Base-by-base conservation (phyloP, 192 early-diverging fungal genomes). In the Coemansia sp. region DNA sequence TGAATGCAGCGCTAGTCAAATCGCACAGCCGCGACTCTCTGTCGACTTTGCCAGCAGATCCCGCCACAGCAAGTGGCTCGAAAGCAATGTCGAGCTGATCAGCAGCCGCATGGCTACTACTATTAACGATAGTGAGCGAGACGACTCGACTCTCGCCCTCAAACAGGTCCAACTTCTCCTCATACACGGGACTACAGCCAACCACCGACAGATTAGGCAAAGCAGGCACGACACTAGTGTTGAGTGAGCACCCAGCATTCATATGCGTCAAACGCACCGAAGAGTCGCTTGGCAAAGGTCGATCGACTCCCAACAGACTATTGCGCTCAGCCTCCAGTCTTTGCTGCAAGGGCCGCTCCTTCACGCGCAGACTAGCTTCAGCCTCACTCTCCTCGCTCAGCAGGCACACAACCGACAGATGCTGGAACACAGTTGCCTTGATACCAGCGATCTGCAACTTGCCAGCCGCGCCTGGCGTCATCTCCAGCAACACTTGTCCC, bases 101-200 rank as follows among this genome's bases (percentile, higher is more conserved):
- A 0, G 62, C 80, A 14, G 47, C 68, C 4, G 60, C 75, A 21
- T 38, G 3, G 1, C 16, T 11, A 21, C 77, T 74, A 61, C 72
- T 35, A 38, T 77, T 83, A 9, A 66, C 80, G 40, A 83, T 59
- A 19, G 59, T 58, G 1, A 83, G 66, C 6, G 28, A 46, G 1
- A 83, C 63, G 5, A 67, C 33, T 2, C 70, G 67, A 16, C 62
- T 60, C 30, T 83, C 80, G 50, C 80, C 80, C 55, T 83, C 80
- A 52, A 63, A 75, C 52, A 83, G 67, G 30, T 73, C 74, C 63
- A 82, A 40, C 28, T 69, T 71, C 17, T 73, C 73, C 49, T 73
- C 78, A 21, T 40, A 43, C 17, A 59, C 69, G 6, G 66, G 35
- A 37, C 64, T 67, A 37, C 69, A 70, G 44, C 69, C 55, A 1